Conservation (phyloP, 2,329 filamentous ascomycete species). For the Venturia pyrina region DNA sequence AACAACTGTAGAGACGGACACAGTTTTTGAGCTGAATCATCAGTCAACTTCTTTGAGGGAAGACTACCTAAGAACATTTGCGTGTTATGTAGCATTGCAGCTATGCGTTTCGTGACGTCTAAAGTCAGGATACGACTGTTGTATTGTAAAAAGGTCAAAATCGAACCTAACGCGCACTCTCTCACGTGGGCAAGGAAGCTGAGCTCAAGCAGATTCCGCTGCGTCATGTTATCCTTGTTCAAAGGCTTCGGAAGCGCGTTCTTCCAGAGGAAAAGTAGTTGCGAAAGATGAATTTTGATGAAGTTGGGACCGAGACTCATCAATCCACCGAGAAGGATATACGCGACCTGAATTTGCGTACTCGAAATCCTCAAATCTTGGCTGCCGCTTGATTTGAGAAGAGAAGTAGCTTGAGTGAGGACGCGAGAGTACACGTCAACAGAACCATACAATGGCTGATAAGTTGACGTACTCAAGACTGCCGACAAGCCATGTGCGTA, state of each 20-base stretch:
- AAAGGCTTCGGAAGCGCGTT: conserved; percentile 91
- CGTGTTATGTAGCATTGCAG: conserved; percentile 90
- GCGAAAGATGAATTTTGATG: conserved; percentile 94
- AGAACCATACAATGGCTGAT: conserved; percentile 84
- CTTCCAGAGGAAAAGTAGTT: conserved; percentile 90
- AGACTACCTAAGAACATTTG: conserved; percentile 79
- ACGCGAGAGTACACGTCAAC: conserved; percentile 92
- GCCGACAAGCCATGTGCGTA: conserved; percentile 88
- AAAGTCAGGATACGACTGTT: conserved; percentile 86
- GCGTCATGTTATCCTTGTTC: conserved; percentile 80
- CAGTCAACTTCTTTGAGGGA: conserved; percentile 71
- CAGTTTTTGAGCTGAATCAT: conserved; percentile 76
- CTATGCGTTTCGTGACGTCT: conserved; percentile 87
- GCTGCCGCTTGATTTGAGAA: conserved; percentile 84
- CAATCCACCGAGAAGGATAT: conserved; percentile 90
- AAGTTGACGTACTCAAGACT: conserved; percentile 77
- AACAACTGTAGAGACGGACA: conserved; percentile 79
- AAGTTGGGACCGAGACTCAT: conserved; percentile 98
- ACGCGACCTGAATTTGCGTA: conserved; percentile 94
- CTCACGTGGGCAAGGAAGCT: conserved; percentile 91
- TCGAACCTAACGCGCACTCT: conserved; percentile 85
- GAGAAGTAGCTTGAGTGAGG: conserved; percentile 77
- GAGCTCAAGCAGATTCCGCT: conserved; percentile 75
- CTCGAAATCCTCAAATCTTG: conserved; percentile 84
- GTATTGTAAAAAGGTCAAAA: conserved; percentile 85